Evolutionary conservation across 2,329 filamentous ascomycete species (phyloP).

Genomic region (Arthroderma sp.): DNA sequence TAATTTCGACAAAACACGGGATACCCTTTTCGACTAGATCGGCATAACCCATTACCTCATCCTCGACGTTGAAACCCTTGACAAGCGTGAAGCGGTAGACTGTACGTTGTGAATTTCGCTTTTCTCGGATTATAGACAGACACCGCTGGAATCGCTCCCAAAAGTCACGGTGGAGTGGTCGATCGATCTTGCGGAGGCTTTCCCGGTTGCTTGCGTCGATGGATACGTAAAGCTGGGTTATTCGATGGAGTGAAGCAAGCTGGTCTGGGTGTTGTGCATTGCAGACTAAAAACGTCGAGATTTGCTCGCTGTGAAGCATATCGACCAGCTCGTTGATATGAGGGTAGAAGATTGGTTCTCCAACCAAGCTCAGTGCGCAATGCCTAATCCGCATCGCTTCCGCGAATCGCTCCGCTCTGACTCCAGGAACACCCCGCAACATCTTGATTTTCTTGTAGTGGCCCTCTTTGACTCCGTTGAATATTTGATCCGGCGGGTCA

Average conservation of each 20-base stretch:
- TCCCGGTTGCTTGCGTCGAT: slow-evolving; percentile 91
- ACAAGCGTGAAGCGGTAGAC: slow-evolving; percentile 92
- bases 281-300: slow-evolving; percentile 90
- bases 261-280: slow-evolving; percentile 95
- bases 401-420: slow-evolving; percentile 77
- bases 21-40: slow-evolving; percentile 73
- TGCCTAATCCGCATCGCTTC: slow-evolving; percentile 90
- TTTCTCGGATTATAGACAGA: slow-evolving; percentile 73
- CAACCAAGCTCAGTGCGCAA: slow-evolving; percentile 82
- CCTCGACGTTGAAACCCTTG: slow-evolving; percentile 95
- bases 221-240: slow-evolving; percentile 91
- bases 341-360: slow-evolving; percentile 97
- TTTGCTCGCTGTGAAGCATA: slow-evolving; percentile 72
- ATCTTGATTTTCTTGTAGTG: slow-evolving; percentile 98
- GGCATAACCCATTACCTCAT: slow-evolving; percentile 82
- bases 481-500: slow-evolving; percentile 79
- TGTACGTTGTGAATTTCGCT: slow-evolving; percentile 73
- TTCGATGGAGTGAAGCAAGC: slow-evolving; percentile 64
- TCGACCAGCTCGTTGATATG: slow-evolving; percentile 85
- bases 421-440: slow-evolving; percentile 84
- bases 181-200: slow-evolving; percentile 73
- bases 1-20: slow-evolving; percentile 88
- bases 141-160: slow-evolving; percentile 93
- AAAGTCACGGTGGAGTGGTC: slow-evolving; percentile 87
- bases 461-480: slow-evolving; percentile 74